Percentiles rank a stretch among this genome's conserved stretches.
phyloP scores from a whole-genome alignment of 495 filamentous ascomycete species.

The Penicillium paradoxum region DNA sequence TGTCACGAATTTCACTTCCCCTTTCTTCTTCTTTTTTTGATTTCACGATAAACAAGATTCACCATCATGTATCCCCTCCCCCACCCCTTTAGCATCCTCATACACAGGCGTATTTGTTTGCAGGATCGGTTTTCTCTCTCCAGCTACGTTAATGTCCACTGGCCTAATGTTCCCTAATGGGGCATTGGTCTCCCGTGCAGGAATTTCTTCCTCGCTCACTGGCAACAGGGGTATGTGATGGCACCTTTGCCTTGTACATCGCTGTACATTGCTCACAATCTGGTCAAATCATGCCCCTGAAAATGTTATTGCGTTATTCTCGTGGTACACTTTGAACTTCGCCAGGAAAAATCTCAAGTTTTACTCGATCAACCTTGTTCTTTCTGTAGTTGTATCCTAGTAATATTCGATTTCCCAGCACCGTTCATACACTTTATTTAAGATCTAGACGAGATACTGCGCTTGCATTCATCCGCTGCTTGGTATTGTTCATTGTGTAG shows the following conservation, averaged over 20 bases:
- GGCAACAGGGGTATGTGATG: constrained; percentile 12
- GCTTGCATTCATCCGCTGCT: too few relatives aligned
- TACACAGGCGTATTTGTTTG: constrained; percentile 44
- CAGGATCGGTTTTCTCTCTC: constrained; percentile 28
- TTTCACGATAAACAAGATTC: constrained; percentile 53
- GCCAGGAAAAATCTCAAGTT: constrained; percentile 19
- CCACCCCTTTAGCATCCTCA: constrained; percentile 37
- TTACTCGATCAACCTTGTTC: not conserved
- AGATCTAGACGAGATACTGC: not conserved
- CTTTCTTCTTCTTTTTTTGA: constrained; percentile 25
- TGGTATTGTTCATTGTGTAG: too few relatives aligned
- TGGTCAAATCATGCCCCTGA: constrained; percentile 10
- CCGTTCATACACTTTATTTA: not conserved
- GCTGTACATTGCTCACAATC: not conserved
- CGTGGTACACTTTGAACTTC: constrained; percentile 18
- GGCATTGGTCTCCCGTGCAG: constrained; percentile 8
- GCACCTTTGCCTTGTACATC: constrained; percentile 4
- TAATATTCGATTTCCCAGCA: not conserved
- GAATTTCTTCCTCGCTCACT: constrained; percentile 11
- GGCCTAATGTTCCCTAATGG: constrained; percentile 12
- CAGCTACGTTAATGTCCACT: constrained; percentile 28
- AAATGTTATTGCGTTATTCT: constrained; percentile 14
- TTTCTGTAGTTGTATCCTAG: not conserved
- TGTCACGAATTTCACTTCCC: constrained; percentile 22
- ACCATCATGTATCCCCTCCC: constrained; percentile 53